A percentile compares a stretch with the other conserved stretches of the same genome.
Conservation (phyloP, 192 early-diverging fungal genomes). For the Coemansia sp. region DNA sequence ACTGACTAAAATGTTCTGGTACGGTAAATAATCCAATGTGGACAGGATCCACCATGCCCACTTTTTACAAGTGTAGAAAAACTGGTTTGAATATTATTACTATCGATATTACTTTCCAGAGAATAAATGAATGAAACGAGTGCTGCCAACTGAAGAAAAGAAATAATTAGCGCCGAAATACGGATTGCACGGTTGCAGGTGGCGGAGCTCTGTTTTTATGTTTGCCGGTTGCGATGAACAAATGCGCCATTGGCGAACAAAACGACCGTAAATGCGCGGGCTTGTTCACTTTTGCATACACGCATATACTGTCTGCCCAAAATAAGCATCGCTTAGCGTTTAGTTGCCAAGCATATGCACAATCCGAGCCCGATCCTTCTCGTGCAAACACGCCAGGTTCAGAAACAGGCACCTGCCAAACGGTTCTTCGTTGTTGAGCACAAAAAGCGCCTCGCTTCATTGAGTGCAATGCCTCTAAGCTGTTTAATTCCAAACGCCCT, state of each 20-base stretch:
- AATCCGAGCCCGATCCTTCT: no score
- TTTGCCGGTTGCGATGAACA: neutral
- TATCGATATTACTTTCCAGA: neutral
- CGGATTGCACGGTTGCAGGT: neutral
- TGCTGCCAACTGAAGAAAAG: neutral
- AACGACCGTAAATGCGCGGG: neutral
- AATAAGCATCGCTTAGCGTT: neutral
- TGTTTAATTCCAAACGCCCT: no score
- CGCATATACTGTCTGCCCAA: neutral
- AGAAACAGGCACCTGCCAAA: no score
- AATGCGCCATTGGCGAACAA: neutral
- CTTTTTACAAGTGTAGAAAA: no score
- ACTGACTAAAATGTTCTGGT: slow-evolving; percentile 44
- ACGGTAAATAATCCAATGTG: slow-evolving; percentile 44
- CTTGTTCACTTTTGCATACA: neutral
- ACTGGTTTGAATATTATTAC: no score
- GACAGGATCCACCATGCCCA: slow-evolving; percentile 49
- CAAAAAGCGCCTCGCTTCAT: no score
- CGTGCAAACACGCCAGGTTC: no score
- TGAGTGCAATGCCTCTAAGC: no score
- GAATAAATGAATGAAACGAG: slow-evolving; percentile 4
- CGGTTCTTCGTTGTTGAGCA: no score
- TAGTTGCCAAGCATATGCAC: no score
- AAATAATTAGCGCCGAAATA: neutral
- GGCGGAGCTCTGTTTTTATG: slow-evolving; percentile 6